phyloP scores from a whole-genome alignment of 1,284 basidiomycete species.

The Earliella scabrosa region DNA sequence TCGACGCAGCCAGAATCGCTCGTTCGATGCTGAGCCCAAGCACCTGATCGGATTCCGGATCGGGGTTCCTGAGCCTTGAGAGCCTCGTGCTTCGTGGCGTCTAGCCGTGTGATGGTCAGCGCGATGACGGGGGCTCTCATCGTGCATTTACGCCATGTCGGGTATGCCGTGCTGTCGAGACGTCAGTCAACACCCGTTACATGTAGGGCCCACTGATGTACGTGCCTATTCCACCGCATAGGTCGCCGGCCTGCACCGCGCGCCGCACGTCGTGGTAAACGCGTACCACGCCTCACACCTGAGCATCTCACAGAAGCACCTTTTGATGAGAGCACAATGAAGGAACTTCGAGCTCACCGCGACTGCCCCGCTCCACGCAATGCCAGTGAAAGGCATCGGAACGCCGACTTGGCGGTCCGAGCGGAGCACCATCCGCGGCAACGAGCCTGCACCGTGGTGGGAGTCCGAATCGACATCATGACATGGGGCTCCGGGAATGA shows the following conservation, averaged over 20 bases:
- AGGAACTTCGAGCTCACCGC: constrained; percentile 9
- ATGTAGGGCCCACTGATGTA: not conserved
- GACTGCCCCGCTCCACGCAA: constrained; percentile 2
- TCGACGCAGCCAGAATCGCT: constrained; percentile 17
- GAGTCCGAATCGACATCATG: not conserved
- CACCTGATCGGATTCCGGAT: constrained; percentile 27
- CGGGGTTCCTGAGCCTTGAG: constrained; percentile 22
- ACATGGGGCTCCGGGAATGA: not conserved
- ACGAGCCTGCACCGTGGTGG: not conserved
- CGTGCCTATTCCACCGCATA: not conserved
- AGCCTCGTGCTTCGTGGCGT: constrained; percentile 17
- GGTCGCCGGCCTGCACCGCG: not conserved
- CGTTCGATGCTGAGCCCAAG: constrained; percentile 9
- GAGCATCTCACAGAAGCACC: constrained; percentile 11
- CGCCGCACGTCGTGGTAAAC: not conserved
- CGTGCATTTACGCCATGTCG: constrained; percentile 2
- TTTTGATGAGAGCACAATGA: not conserved
- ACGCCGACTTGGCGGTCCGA: not conserved
- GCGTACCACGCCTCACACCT: constrained; percentile 5
- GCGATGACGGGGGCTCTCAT: constrained; percentile 1
- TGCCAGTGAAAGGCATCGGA: not conserved
- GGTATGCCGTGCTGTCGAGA: constrained; percentile 4
- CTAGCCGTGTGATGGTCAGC: constrained; percentile 13
- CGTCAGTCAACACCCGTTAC: not conserved
- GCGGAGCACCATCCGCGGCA: constrained; percentile 1